Evolutionary conservation across 1,284 basidiomycete species (phyloP).

Genomic region (Ganoderma multipileum): DNA sequence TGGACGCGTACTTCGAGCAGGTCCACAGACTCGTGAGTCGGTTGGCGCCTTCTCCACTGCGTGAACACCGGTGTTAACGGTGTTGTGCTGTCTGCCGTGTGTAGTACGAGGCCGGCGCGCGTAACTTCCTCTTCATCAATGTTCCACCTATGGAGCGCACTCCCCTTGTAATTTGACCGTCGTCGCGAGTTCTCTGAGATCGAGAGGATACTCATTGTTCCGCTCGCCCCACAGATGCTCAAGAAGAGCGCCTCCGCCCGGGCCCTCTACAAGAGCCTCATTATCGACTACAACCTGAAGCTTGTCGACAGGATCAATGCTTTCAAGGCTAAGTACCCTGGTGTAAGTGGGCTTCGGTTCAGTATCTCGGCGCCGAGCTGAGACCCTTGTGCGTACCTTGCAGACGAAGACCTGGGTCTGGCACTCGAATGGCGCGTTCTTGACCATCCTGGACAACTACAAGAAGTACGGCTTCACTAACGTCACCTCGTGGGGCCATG

Average conservation of each 20-base stretch:
- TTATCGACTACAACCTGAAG: not conserved
- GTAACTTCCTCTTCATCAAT: conserved; percentile 66
- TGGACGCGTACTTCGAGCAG: conserved; percentile 59
- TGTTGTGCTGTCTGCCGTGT: too few relatives aligned
- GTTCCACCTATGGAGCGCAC: conserved; percentile 47
- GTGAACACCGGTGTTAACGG: too few relatives aligned
- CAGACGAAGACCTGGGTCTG: conserved; percentile 57
- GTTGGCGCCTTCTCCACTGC: not conserved
- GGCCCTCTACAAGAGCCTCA: not conserved
- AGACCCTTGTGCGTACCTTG: not conserved
- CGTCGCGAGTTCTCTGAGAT: not conserved
- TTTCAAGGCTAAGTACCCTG: not conserved
- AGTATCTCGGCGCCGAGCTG: not conserved
- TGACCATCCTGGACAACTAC: conserved; percentile 54
- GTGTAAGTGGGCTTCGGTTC: not conserved
- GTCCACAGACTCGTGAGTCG: conserved; percentile 58
- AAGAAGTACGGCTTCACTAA: conserved; percentile 60
- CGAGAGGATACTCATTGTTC: not conserved
- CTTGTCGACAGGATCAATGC: not conserved
- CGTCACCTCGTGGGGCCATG: conserved; percentile 52
- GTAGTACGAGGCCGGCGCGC: conserved; percentile 47
- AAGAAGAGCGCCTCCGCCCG: not conserved
- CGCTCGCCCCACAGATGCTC: not conserved
- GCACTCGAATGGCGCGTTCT: conserved; percentile 60
- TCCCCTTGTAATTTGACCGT: not conserved